A percentile compares a stretch with the other conserved stretches of the same genome.
phyloP scores from a whole-genome alignment of 768 basidiomycete species.

The Lentinula raphanica region DNA sequence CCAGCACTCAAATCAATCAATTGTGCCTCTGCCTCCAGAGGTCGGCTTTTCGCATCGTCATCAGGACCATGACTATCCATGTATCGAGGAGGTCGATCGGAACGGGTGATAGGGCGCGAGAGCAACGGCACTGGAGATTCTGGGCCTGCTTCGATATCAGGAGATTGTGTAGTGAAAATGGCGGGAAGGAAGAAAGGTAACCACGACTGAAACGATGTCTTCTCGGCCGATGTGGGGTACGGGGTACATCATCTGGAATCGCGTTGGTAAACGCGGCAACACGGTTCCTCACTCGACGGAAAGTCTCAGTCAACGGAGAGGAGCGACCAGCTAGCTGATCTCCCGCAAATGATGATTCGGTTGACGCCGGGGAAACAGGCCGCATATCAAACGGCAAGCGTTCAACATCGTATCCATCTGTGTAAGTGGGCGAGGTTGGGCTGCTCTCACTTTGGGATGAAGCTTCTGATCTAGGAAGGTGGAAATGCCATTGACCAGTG shows the following conservation, averaged over 20 bases:
- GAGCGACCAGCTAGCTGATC: conserved; percentile 39
- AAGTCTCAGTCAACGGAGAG: conserved; percentile 45
- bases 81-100: conserved; percentile 1
- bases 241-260: conserved; percentile 30
- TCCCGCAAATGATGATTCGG: conserved; percentile 38
- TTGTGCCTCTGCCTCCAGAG: neutral
- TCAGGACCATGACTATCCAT: neutral
- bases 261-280: conserved; percentile 42
- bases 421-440: conserved; percentile 39
- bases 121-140: conserved; percentile 19
- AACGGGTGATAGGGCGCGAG: conserved; percentile 20
- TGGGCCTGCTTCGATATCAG: conserved; percentile 39
- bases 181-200: conserved; percentile 81
- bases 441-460: conserved; percentile 40
- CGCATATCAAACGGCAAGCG: conserved; percentile 60
- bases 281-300: conserved; percentile 54
- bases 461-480: conserved; percentile 49
- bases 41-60: neutral
- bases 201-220: conserved; percentile 47
- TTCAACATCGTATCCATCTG: conserved; percentile 45
- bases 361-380: conserved; percentile 51
- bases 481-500: conserved; percentile 70
- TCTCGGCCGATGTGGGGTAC: conserved; percentile 44
- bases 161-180: conserved; percentile 48
- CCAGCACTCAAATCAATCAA: conserved; percentile 17